Conservation (phyloP, 225 moss, liverwort and hornwort genomes). For the Thuidium tamariscinum region DNA sequence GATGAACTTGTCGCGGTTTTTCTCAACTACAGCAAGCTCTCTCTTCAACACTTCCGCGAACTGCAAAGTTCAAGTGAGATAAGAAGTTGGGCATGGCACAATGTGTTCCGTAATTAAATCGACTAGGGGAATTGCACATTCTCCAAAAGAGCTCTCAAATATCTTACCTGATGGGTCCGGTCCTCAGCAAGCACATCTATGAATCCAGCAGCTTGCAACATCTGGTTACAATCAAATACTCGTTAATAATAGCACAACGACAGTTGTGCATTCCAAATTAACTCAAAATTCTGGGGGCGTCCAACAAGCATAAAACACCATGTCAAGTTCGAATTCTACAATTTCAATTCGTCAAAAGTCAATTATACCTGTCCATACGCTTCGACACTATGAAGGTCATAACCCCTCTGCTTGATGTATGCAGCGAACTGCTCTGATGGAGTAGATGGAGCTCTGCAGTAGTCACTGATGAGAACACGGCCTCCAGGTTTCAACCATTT, state of each 20-base stretch:
- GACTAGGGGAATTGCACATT: not conserved
- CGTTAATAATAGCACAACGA: not conserved
- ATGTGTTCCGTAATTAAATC: not conserved
- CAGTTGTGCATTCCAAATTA: not conserved
- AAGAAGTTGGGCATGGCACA: not conserved
- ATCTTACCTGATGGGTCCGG: slow-evolving; percentile 70
- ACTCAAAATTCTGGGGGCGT: not conserved
- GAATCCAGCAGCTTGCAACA: slow-evolving; percentile 75
- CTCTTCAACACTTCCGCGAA: slow-evolving; percentile 56
- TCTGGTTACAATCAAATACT: slow-evolving; percentile 27
- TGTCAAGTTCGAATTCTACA: not conserved
- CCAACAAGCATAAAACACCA: not conserved
- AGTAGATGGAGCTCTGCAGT: slow-evolving; percentile 60
- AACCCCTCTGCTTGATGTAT: slow-evolving; percentile 81
- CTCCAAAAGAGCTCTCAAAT: not conserved
- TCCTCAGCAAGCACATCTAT: slow-evolving; percentile 68
- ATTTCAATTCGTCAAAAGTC: not conserved
- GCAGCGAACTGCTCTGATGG: slow-evolving; percentile 70
- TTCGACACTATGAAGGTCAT: slow-evolving; percentile 72
- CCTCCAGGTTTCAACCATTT: slow-evolving; percentile 90
- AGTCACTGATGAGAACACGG: slow-evolving; percentile 81
- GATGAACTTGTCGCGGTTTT: slow-evolving; percentile 51
- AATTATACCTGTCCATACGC: slow-evolving; percentile 63
- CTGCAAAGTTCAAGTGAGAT: slow-evolving; percentile 20
- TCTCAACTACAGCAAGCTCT: slow-evolving; percentile 52